Percentiles rank a stretch among this genome's conserved stretches.
These are phyloP conservation scores for Lactarius sanguifluus DNA, from an alignment of 768 basidiomycete species.

Conservation along the genomic window DNA sequence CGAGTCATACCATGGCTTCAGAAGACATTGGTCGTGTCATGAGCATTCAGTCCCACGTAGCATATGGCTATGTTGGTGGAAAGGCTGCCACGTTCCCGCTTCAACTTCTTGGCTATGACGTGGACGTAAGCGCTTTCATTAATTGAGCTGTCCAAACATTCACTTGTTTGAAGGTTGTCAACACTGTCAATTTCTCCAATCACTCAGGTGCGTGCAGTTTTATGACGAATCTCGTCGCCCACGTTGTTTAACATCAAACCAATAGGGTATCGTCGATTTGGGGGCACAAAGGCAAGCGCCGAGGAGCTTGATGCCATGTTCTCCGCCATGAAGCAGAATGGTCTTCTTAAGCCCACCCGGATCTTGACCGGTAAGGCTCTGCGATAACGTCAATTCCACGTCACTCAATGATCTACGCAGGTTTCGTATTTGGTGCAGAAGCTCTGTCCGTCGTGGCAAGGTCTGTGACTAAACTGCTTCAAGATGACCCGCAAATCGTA, in stretches of 20 bases:
- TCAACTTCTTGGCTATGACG: conserved; percentile 90
- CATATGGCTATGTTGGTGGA: conserved; percentile 90
- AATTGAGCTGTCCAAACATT: conserved; percentile 7
- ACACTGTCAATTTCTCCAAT: conserved; percentile 94
- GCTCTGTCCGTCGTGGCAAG: conserved; percentile 65
- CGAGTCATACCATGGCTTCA: too few species aligned
- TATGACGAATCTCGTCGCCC: neutral
- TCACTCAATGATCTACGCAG: conserved; percentile 38
- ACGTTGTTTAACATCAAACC: neutral
- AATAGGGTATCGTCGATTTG: conserved; percentile 80
- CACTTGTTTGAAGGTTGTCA: conserved; percentile 57
- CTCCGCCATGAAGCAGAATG: conserved; percentile 67
- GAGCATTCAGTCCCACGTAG: conserved; percentile 92
- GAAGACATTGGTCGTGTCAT: conserved; percentile 57
- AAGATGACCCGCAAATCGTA: conserved; percentile 57
- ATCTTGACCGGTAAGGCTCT: conserved; percentile 69
- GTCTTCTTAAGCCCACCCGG: conserved; percentile 67
- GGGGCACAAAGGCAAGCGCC: conserved; percentile 76
- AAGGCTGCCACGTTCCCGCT: conserved; percentile 77
- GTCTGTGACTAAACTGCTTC: conserved; percentile 60
- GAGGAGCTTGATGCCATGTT: conserved; percentile 78
- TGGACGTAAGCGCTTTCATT: conserved; percentile 64
- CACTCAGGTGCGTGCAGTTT: conserved; percentile 65
- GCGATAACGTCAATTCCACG: neutral
- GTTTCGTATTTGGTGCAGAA: conserved; percentile 87